Evolutionary conservation across 139 green algal species (phyloP), one percentile per base, ranked within the genome.

Genomic region (Coccomyxa sp.): DNA sequence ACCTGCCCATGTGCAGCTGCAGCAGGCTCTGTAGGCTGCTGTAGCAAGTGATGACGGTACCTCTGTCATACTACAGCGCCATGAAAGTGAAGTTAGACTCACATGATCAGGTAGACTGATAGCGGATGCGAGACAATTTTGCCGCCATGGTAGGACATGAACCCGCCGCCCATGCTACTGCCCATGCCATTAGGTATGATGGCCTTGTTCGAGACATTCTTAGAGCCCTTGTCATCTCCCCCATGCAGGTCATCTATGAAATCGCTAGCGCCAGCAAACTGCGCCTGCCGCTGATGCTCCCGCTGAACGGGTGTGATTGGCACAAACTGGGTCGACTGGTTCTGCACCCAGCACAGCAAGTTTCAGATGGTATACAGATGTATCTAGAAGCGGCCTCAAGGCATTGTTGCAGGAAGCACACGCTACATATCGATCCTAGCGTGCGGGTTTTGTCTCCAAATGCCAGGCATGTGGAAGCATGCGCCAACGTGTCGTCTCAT

Each of bases 81-180:
- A 64, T 18, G 27, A 18, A 64, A 31, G 50, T 64, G 4, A 7
- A 64, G 50, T 22, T 22, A 29, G 29, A 10, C 64, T 22, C n/a
- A 71, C 64, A 71, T 71, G 64, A 71, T 36, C 64, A 71, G 7
- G 7, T 71, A 71, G 64, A 71, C n/a, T 34, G 27, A 16, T 2
- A 71, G 29, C 10, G 64, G n/a, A 3, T 14, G 27, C 64, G 64
- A 37, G 7, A 71, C n/a, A 36, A 71, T 71, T 10, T 36, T 71
- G 29, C 64, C 64, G 64, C 64, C 64, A 36, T 71, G 64, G 64
- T 71, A 71, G n/a, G 29, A 36, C 64, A 71, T 71, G 29, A 71
- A 22, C 29, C 24, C 29, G 2, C 24, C n/a, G 2, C 24, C 7
- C 24, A 14, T 29, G 64, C 64, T 29, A 6, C 50, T 64, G 50